Evolutionary conservation across 2,329 filamentous ascomycete genomes (phyloP).

Genomic region (Colletotrichum godetiae): DNA sequence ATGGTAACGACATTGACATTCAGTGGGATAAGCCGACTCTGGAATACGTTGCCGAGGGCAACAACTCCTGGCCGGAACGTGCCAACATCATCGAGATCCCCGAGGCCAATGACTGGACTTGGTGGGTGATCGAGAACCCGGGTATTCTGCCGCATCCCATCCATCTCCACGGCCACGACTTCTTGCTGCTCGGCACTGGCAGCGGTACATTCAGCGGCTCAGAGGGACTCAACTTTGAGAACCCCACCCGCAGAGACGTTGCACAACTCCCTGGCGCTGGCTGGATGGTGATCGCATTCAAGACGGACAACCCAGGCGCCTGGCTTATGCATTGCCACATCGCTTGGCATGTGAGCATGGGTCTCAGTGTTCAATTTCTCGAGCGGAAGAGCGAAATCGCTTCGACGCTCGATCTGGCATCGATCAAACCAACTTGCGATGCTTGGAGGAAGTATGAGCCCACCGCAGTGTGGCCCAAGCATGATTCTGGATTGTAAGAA

Average conservation of each 20-base stretch:
- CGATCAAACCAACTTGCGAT: constrained; percentile 34
- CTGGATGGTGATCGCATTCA: constrained; percentile 59
- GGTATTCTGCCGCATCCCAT: constrained; percentile 53
- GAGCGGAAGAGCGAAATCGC: constrained; percentile 44
- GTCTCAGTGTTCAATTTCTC: constrained; percentile 64
- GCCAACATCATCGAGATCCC: constrained; percentile 38
- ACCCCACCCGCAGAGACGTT: constrained; percentile 59
- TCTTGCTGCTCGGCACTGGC: constrained; percentile 43
- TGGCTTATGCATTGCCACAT: constrained; percentile 62
- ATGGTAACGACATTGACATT: constrained; percentile 46
- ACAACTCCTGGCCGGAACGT: constrained; percentile 34
- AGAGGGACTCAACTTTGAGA: constrained; percentile 46
- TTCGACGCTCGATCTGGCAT: constrained; percentile 22
- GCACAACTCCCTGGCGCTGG: constrained; percentile 55
- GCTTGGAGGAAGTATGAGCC: constrained; percentile 37
- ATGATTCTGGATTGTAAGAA: constrained; percentile 37
- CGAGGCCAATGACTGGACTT: constrained; percentile 42
- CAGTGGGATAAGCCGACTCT: constrained; percentile 54
- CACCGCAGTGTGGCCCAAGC: constrained; percentile 28
- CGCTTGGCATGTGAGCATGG: constrained; percentile 60
- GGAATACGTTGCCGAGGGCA: constrained; percentile 39
- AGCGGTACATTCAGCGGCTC: constrained; percentile 35
- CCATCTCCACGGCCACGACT: constrained; percentile 61
- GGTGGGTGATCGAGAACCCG: constrained; percentile 46
- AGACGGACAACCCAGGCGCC: constrained; percentile 61